These are phyloP conservation scores for Pseudogymnoascus sp. DNA, from an alignment of 2,329 filamentous ascomycete species.

Conservation along the genomic window DNA sequence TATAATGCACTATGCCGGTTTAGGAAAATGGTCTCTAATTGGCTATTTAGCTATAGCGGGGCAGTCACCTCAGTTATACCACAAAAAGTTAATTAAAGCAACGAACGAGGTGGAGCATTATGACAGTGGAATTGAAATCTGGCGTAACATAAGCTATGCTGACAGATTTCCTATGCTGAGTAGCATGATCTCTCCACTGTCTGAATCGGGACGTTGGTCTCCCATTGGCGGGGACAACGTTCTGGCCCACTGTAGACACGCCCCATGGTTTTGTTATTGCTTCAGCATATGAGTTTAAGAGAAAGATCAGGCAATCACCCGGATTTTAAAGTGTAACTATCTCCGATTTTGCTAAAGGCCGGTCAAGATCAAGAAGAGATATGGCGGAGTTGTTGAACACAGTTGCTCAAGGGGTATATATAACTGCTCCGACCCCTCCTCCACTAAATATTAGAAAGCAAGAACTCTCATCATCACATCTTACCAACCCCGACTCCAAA, in stretches of 20 bases:
- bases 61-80: background rate
- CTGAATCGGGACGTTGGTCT: background rate
- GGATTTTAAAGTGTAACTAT: background rate
- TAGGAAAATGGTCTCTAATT: slow-evolving; percentile 9
- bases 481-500: background rate
- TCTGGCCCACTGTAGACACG: background rate
- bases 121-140: background rate
- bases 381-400: background rate
- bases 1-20: background rate
- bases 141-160: background rate
- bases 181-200: background rate
- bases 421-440: background rate
- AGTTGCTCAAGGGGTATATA: background rate
- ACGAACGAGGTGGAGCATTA: background rate
- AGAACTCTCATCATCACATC: background rate
- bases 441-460: background rate
- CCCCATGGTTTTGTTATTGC: background rate
- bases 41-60: background rate
- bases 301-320: background rate
- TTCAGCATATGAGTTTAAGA: background rate
- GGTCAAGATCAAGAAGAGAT: background rate
- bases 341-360: slow-evolving; percentile 3
- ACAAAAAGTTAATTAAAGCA: background rate
- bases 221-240: background rate
- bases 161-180: no score